Base-by-base conservation (phyloP, 1,284 basidiomycete species). In the Cutaneotrichosporon sp. region DNA sequence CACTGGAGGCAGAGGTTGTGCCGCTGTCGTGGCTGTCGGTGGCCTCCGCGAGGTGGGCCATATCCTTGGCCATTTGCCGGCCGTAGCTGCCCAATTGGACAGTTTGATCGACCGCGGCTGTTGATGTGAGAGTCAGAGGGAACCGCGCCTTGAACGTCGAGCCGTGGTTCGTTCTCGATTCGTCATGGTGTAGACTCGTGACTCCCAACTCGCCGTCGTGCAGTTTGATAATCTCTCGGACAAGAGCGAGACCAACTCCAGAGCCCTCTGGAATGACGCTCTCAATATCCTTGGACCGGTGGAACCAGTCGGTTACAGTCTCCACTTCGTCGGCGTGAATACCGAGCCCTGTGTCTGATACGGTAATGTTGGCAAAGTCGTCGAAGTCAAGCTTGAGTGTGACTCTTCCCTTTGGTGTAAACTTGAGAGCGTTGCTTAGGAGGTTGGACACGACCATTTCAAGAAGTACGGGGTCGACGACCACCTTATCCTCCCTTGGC, bases 181-280 rank as follows among this genome's bases (percentile, higher is more conserved):
- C 36, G 13, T 37, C 33, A 3, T 23, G n/a, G 14, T 35, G 7
- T 18, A 4, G 12, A 20, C 40, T 45, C 18, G 45, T 54, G 33
- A 77, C 69, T 0, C 63, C 46, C 30, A 78, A 62, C 2, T 70
- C 66, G 3, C 76, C 76, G 3, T 67, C 70, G 51, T 77, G 74
- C 14, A 76, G 60, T 30, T 70, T 71, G 33, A 78, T 62, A 26
- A 77, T 63, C 52, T 76, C 76, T 17, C 61, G 56, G 1, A 62
- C 66, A 5, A 72, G 52, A 54, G 38, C 66, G 10, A 56, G 38
- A 10, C 50, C 44, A 17, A 56, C 41, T 5, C 38, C 54, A 18
- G 42, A 39, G 8, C 54, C 46, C 8, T 65, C 67, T 2, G 36
- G 26, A 30, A 30, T 30, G 26, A 30, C 26, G 26, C 26, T 30